Conservation (phyloP, 345 rosid species). For the Bretschneidera sinensis region DNA sequence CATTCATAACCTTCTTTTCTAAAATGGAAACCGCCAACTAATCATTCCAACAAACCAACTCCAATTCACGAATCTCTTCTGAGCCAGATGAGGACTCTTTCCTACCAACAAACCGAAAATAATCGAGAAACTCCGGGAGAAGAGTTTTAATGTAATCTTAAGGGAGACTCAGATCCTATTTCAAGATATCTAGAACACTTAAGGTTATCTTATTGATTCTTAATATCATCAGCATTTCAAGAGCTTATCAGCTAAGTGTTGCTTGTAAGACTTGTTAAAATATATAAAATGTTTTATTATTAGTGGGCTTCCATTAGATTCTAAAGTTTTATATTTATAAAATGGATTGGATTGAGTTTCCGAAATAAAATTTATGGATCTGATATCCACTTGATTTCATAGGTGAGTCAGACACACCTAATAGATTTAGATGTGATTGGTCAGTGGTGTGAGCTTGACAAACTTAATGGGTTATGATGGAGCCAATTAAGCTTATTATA, state of each 20-base stretch:
- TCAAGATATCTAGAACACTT: slow-evolving; percentile 48
- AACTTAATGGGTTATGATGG: too few species aligned
- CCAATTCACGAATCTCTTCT: slow-evolving; percentile 31
- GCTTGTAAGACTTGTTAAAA: too few species aligned
- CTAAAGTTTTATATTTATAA: too few species aligned
- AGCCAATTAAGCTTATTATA: too few species aligned
- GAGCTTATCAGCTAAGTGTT: slow-evolving; percentile 61
- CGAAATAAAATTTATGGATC: too few species aligned
- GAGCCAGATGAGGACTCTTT: slow-evolving; percentile 9
- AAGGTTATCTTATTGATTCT: slow-evolving; percentile 57
- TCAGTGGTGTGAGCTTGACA: too few species aligned
- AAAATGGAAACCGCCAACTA: slow-evolving; percentile 53
- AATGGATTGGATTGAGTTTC: too few species aligned
- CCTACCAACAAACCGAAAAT: slow-evolving; percentile 46
- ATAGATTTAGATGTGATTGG: too few species aligned
- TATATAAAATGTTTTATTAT: too few species aligned
- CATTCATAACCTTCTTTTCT: slow-evolving; percentile 47
- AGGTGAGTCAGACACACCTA: too few species aligned
- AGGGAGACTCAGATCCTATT: slow-evolving; percentile 88
- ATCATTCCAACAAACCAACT: slow-evolving; percentile 81
- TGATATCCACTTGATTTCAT: too few species aligned
- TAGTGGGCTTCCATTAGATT: too few species aligned
- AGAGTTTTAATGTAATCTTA: slow-evolving; percentile 41
- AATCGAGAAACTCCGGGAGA: slow-evolving; percentile 80
- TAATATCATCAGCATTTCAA: slow-evolving; percentile 70